These are phyloP conservation scores for Pilaira anomala DNA, from an alignment of 192 early-diverging fungal genomes.

Conservation along the genomic window DNA sequence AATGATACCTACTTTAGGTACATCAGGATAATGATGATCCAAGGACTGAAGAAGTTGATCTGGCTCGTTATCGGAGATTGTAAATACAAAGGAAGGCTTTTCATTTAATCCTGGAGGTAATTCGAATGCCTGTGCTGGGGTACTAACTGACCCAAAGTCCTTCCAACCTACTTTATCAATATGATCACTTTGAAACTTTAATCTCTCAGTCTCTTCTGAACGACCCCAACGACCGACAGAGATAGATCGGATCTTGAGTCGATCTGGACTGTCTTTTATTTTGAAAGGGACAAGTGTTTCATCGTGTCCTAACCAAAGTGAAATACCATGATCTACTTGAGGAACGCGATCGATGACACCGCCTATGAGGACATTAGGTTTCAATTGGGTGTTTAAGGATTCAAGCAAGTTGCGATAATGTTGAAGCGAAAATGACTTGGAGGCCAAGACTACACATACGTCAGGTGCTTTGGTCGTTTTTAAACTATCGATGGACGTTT, in stretches of 20 bases:
- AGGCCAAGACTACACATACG: slow-evolving; percentile 19
- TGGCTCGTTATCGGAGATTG: slow-evolving; percentile 51
- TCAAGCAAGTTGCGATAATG: slow-evolving; percentile 10
- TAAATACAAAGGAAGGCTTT: slow-evolving; percentile 30
- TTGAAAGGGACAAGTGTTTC: slow-evolving; percentile 21
- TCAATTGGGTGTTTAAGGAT: slow-evolving; percentile 8
- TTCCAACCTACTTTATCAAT: slow-evolving; percentile 32
- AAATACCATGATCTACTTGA: slow-evolving; percentile 25
- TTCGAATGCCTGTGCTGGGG: slow-evolving; percentile 5
- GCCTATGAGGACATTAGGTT: slow-evolving; percentile 17
- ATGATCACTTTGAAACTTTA: slow-evolving; percentile 24
- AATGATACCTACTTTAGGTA: slow-evolving; percentile 45
- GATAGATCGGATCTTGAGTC: slow-evolving; percentile 24
- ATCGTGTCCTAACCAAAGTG: slow-evolving; percentile 24
- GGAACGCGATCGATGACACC: slow-evolving; percentile 35
- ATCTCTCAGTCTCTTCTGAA: slow-evolving; percentile 22
- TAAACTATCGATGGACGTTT: neutral
- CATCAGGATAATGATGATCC: slow-evolving; percentile 41
- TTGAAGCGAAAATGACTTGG: slow-evolving; percentile 23
- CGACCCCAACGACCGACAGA: slow-evolving; percentile 39
- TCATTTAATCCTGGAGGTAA: neutral
- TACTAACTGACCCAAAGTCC: slow-evolving; percentile 28
- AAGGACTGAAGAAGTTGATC: slow-evolving; percentile 49
- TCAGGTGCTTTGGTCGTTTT: neutral
- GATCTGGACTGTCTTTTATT: slow-evolving; percentile 18